Conservation (phyloP, 257 asterid genomes). For the Forsythia viridissima region DNA sequence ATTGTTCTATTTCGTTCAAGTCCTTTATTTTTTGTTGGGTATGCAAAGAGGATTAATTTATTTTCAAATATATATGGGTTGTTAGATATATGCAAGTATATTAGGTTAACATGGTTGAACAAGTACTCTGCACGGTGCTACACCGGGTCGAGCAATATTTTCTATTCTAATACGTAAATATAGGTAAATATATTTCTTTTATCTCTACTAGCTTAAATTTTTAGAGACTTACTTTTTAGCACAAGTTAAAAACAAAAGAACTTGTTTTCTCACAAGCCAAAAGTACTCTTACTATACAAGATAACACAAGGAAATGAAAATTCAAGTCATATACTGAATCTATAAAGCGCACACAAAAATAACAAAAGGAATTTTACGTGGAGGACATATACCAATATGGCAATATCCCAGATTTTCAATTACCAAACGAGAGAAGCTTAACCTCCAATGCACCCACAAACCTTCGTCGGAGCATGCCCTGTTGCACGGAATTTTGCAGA, state of each 20-base stretch:
- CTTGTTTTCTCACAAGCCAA: slow-evolving; percentile 12
- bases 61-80: no score
- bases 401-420: neutral
- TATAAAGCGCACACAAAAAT: slow-evolving; percentile 14
- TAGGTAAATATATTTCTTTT: no score
- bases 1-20: neutral
- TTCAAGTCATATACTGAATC: neutral
- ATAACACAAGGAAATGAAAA: slow-evolving; percentile 21
- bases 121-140: neutral
- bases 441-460: slow-evolving; percentile 61
- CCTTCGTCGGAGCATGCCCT: slow-evolving; percentile 50
- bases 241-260: neutral
- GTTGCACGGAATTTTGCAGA: slow-evolving; percentile 74
- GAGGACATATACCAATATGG: neutral
- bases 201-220: no score
- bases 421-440: slow-evolving; percentile 4
- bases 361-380: neutral
- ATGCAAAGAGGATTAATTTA: no score
- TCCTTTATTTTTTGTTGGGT: neutral
- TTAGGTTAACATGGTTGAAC: no score
- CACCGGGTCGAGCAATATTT: no score
- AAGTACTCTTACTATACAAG: slow-evolving; percentile 12
- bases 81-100: no score
- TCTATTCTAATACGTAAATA: no score
- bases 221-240: neutral